Evolutionary conservation across 73 alveolate genomes (phyloP), one percentile per base, ranked within the genome.

Genomic region (Paramecium tetraurelia): DNA sequence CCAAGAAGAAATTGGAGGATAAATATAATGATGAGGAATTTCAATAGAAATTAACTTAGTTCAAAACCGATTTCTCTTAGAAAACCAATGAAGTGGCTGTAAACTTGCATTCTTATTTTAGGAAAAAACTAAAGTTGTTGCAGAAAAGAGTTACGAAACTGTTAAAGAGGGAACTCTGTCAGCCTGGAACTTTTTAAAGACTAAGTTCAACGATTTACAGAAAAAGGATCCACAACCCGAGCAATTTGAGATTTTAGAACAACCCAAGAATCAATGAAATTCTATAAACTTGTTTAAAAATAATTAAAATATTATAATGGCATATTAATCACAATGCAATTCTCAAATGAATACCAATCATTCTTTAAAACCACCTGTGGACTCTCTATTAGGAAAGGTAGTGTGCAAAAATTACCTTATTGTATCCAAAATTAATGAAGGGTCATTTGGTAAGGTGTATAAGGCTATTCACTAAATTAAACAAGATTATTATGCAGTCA

Each of bases 1-100:
- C 89, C n/a, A 59, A 71, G 29, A 89, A 71, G 48, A 89, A 89
- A 40, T 58, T 83, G 5, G 94, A 89, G 21, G 94, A 89, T 24
- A 89, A 89, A 44, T 89, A 89, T 69, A 77, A 89, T 40, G 94
- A 89, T 69, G 92, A 77, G 24, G 89, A 89, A 71, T 89, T 89
- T 53, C 27, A 89, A 72, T 44, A 69, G 46, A 89, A 89, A 59
- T 35, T 89, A 21, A 59, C 80, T 4, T 12, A 20, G 38, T 80
- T 31, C 68, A 80, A 80, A 80, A 44, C 70, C 1, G 90, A 80
- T 31, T 31, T 80, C 48, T 80, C 90, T 14, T 44, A 41, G 22
- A 80, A 80, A 46, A 31, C 90, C 4, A 44, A 21, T 24, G 75
- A 43, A 46, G 16, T 80, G 16, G 90, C 90, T 44, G 70, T 75